A percentile compares a stretch with the other conserved stretches of the same genome.
Conservation (phyloP, 148 eudicot species). For the Mesembryanthemum crystallinum region DNA sequence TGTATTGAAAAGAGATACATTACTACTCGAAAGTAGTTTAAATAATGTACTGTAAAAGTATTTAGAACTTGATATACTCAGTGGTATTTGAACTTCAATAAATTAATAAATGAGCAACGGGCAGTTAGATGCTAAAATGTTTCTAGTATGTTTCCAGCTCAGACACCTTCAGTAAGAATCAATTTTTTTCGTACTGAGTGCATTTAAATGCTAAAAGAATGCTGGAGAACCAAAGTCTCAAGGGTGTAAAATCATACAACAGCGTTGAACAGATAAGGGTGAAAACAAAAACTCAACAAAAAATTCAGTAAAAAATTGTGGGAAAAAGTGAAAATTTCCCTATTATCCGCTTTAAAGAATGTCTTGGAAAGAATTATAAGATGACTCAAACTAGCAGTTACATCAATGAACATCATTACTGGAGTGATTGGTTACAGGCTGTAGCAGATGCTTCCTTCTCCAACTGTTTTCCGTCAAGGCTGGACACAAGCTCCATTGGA, state of each 20-base stretch:
- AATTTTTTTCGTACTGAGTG: too few species aligned
- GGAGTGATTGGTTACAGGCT: constrained; percentile 6
- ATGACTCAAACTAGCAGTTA: background rate
- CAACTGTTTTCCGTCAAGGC: constrained; percentile 45
- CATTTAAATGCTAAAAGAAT: too few species aligned
- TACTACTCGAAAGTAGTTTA: too few species aligned
- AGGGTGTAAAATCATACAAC: background rate
- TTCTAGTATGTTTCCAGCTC: too few species aligned
- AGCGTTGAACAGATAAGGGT: background rate
- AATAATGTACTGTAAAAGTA: too few species aligned
- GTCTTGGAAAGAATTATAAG: constrained; percentile 6
- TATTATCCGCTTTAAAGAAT: constrained; percentile 11
- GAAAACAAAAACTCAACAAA: background rate
- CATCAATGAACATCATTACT: constrained; percentile 2
- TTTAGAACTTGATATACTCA: too few species aligned
- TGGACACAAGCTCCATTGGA: constrained; percentile 49
- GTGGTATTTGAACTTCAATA: too few species aligned
- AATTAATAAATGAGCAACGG: too few species aligned
- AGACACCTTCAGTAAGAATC: too few species aligned
- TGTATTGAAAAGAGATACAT: too few species aligned
- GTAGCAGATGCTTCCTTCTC: constrained; percentile 35
- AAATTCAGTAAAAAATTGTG: background rate
- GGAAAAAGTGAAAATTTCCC: background rate
- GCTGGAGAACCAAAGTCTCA: background rate
- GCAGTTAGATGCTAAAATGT: too few species aligned